phyloP scores from a whole-genome alignment of 768 basidiomycete genomes.

The Multifurca ochricompacta region DNA sequence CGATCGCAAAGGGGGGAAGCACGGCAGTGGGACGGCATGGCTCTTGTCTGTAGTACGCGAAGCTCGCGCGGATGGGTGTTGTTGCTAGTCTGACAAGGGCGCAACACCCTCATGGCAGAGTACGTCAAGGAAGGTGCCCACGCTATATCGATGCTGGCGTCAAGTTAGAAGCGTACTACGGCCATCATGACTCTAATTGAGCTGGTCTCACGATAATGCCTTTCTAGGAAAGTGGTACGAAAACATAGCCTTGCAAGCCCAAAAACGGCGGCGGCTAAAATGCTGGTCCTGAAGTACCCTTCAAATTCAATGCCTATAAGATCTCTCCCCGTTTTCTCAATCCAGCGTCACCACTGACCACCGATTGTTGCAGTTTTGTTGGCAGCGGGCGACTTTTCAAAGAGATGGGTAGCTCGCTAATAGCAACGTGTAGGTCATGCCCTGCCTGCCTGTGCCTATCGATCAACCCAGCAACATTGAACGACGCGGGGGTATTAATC shows the following conservation, averaged over 20 bases:
- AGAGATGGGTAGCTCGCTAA: neutral
- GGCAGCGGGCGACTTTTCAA: neutral
- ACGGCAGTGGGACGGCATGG: neutral
- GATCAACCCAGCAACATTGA: conserved; percentile 9
- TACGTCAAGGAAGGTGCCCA: conserved; percentile 13
- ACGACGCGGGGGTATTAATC: neutral
- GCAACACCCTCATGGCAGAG: conserved; percentile 11
- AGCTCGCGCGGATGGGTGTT: neutral
- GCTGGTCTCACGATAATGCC: neutral
- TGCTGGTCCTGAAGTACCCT: neutral
- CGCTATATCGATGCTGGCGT: conserved; percentile 1
- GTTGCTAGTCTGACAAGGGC: neutral
- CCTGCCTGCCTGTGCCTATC: conserved; percentile 10
- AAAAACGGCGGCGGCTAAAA: neutral
- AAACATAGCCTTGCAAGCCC: too few relatives aligned
- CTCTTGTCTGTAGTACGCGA: neutral
- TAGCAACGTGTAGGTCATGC: conserved; percentile 16
- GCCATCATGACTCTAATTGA: neutral
- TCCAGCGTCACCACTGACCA: neutral
- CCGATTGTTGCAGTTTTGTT: neutral
- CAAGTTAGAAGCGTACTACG: conserved; percentile 1
- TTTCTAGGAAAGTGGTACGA: neutral
- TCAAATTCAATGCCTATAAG: neutral
- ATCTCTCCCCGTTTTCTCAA: too few relatives aligned
- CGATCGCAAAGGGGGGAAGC: neutral